Conservation (phyloP, 768 basidiomycete genomes). For the Boletellus sp. region DNA sequence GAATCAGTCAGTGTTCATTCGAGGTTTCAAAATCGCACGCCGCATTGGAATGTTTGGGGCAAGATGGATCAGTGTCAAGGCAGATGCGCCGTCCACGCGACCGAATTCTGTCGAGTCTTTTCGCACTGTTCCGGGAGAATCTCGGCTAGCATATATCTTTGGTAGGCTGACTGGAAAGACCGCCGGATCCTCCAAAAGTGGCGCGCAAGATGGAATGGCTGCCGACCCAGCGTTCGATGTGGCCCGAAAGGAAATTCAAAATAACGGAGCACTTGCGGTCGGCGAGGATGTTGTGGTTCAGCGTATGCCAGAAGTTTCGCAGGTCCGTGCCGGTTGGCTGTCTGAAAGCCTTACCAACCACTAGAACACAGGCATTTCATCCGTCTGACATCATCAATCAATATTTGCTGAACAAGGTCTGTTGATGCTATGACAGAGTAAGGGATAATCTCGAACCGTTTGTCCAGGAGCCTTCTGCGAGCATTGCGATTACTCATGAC, state of each 20-base stretch:
- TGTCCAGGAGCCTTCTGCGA: background rate
- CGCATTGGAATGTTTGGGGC: background rate
- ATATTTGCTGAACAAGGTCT: background rate
- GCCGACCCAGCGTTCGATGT: background rate
- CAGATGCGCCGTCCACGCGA: background rate
- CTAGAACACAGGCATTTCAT: slow-evolving; percentile 2
- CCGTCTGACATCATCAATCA: slow-evolving; percentile 9
- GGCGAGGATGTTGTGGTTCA: slow-evolving; percentile 1
- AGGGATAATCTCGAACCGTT: background rate
- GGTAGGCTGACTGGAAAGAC: background rate
- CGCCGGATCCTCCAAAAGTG: background rate
- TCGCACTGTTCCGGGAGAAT: background rate
- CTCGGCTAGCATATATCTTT: background rate
- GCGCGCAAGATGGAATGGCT: background rate
- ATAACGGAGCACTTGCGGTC: background rate
- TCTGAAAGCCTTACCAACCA: background rate
- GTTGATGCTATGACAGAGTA: background rate
- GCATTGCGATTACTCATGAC: slow-evolving; percentile 1
- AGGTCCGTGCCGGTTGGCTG: background rate
- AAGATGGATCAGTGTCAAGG: slow-evolving; percentile 3
- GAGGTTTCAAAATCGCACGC: slow-evolving; percentile 16
- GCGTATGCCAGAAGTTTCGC: background rate
- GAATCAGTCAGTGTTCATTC: slow-evolving; percentile 24
- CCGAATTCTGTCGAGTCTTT: background rate
- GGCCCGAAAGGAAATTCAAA: background rate